These are phyloP conservation scores for Scytalidium sp. DNA, from an alignment of 2,329 filamentous ascomycete species.

Conservation along the genomic window DNA sequence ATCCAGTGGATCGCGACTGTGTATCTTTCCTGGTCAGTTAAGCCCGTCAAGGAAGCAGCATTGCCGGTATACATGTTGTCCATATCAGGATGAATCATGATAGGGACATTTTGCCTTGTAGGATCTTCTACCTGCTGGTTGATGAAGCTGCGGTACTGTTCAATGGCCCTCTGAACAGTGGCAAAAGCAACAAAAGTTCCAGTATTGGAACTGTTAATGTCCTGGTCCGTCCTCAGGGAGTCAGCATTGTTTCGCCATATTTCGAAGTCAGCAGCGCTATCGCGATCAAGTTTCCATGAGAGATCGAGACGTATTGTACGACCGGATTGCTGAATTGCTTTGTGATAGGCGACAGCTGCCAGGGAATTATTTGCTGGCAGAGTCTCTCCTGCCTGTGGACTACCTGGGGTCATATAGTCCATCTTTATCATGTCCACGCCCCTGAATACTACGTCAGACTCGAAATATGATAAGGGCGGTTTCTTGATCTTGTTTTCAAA, in stretches of 20 bases:
- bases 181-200: constrained; percentile 1
- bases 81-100: neutral
- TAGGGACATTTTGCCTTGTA: neutral
- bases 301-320: neutral
- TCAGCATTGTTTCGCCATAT: neutral
- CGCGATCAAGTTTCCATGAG: neutral
- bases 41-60: neutral
- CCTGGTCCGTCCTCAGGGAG: neutral
- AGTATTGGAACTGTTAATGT: constrained; percentile 5
- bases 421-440: neutral
- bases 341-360: neutral
- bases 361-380: neutral
- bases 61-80: neutral
- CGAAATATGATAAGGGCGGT: no score
- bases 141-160: neutral
- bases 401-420: neutral
- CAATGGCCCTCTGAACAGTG: neutral
- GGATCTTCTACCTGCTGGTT: neutral
- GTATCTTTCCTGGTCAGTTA: neutral
- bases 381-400: neutral
- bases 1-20: neutral
- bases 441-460: no score
- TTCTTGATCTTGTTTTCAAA: neutral
- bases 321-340: neutral
- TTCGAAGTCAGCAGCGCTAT: neutral